Conservation (phyloP, 352 stramenopile species). For the Phytophthora quininea region DNA sequence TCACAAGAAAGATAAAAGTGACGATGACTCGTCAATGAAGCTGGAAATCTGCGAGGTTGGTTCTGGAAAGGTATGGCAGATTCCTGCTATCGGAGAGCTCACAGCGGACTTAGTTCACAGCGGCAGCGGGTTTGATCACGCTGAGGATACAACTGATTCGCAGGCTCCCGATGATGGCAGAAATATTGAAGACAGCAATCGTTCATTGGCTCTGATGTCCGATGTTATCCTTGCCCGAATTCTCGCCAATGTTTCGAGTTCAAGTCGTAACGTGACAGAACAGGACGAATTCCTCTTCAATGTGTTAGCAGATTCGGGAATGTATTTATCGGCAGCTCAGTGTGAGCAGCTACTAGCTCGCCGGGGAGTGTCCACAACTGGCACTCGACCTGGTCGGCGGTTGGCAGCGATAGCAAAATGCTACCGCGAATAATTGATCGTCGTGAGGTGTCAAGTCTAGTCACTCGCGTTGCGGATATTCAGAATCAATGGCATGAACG, state of each 20-base stretch:
- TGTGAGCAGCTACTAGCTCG: conserved; percentile 64
- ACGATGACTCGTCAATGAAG: conserved; percentile 5
- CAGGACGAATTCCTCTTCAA: conserved; percentile 66
- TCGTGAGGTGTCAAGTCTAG: conserved; percentile 49
- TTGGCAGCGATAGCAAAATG: conserved; percentile 41
- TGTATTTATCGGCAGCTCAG: conserved; percentile 72
- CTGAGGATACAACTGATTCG: not conserved
- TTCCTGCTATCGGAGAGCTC: conserved; percentile 43
- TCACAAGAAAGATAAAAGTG: not conserved
- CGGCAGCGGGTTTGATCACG: not conserved
- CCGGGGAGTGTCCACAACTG: conserved; percentile 39
- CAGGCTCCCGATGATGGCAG: not conserved
- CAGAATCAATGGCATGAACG: conserved; percentile 60
- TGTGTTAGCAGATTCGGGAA: conserved; percentile 57
- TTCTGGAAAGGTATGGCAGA: conserved; percentile 46
- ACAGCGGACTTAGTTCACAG: conserved; percentile 42
- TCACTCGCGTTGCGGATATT: conserved; percentile 50
- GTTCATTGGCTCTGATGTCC: conserved; percentile 24
- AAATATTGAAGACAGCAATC: conserved; percentile 3
- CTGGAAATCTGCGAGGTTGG: conserved; percentile 21
- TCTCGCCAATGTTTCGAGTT: conserved; percentile 46
- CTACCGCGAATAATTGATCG: conserved; percentile 74
- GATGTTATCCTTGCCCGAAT: conserved; percentile 48
- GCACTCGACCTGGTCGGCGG: conserved; percentile 26
- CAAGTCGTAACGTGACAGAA: conserved; percentile 52